Conservation (phyloP, 495 filamentous ascomycete genomes). For the Aspergillus sparsus region DNA sequence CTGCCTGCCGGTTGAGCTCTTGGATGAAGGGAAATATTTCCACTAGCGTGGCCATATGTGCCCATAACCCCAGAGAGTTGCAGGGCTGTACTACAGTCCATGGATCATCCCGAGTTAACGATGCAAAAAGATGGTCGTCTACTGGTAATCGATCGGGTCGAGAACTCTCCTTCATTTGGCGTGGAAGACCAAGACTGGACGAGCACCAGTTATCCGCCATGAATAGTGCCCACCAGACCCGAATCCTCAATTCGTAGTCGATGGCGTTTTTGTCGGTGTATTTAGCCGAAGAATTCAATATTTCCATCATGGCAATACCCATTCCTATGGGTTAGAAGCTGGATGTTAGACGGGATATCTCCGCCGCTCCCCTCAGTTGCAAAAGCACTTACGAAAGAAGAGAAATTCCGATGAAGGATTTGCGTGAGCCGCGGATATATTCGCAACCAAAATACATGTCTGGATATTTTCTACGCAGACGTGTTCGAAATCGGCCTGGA, state of each 20-base stretch:
- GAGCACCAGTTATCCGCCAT: background rate
- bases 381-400: constrained; percentile 3
- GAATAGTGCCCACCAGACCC: background rate
- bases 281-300: background rate
- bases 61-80: background rate
- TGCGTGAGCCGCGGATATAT: background rate
- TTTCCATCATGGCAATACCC: background rate
- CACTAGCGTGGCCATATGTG: background rate
- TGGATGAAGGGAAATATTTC: background rate
- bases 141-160: background rate
- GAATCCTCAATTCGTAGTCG: background rate
- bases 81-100: background rate
- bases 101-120: background rate
- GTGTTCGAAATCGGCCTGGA: background rate
- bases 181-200: background rate
- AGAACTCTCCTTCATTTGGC: background rate
- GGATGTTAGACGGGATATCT: too few relatives aligned
- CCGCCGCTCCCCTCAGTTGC: too few relatives aligned
- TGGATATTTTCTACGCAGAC: constrained; percentile 9
- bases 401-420: background rate
- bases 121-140: background rate
- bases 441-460: constrained; percentile 5
- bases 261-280: background rate
- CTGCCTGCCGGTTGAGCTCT: background rate
- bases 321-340: too few relatives aligned